Evolutionary conservation across 2,329 filamentous ascomycete species (phyloP).

Genomic region (Colletotrichum shisoi): DNA sequence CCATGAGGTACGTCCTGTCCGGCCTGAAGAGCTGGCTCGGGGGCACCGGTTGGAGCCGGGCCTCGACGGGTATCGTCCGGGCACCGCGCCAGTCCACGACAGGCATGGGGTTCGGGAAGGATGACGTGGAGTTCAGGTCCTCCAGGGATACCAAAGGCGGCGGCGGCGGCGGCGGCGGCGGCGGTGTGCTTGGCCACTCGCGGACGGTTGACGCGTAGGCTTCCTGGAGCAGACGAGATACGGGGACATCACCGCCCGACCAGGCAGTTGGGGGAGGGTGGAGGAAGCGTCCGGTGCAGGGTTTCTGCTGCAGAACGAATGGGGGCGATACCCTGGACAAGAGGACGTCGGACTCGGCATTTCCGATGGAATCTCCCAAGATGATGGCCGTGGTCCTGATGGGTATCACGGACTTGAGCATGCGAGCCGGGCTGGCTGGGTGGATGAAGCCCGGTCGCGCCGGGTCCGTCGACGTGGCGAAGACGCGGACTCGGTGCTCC

Average conservation of each 20-base stretch:
- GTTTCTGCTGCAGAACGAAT: neutral
- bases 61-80: neutral
- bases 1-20: neutral
- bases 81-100: neutral
- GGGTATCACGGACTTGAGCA: neutral
- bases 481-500: neutral
- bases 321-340: neutral
- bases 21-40: neutral
- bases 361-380: neutral
- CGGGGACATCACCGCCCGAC: neutral
- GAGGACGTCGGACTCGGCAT: neutral
- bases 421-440: neutral
- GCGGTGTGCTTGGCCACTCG: too few species aligned
- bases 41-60: neutral
- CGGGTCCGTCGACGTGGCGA: neutral
- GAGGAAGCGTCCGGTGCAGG: neutral
- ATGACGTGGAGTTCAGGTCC: too few species aligned
- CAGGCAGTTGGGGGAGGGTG: constrained; percentile 1
- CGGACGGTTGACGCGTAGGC: neutral
- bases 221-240: neutral
- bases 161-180: too few species aligned
- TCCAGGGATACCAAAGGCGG: too few species aligned
- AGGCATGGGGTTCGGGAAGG: neutral
- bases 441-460: neutral
- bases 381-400: neutral